These are phyloP conservation scores for Omphalotus guepiniiformis DNA, from an alignment of 768 basidiomycete genomes.

Conservation along the genomic window DNA sequence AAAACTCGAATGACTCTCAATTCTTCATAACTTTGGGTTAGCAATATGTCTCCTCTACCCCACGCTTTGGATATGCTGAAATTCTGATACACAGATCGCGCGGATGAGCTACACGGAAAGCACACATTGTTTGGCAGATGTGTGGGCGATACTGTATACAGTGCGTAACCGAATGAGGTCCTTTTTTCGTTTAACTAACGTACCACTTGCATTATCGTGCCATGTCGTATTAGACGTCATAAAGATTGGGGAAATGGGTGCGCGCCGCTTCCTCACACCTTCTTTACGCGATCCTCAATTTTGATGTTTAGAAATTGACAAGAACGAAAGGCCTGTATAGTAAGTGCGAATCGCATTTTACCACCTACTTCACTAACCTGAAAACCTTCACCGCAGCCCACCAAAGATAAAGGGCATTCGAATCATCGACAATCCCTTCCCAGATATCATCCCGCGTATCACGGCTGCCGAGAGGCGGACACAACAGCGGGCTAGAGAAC, in stretches of 20 bases:
- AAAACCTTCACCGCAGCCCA: slow-evolving; percentile 46
- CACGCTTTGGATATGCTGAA: not conserved
- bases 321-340: slow-evolving; percentile 78
- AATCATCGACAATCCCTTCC: slow-evolving; percentile 91
- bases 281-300: not conserved
- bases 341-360: slow-evolving; percentile 30
- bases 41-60: slow-evolving; percentile 6
- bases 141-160: slow-evolving; percentile 86
- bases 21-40: slow-evolving; percentile 92
- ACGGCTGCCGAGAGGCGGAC: slow-evolving; percentile 88
- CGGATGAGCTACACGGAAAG: slow-evolving; percentile 91
- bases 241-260: slow-evolving; percentile 89
- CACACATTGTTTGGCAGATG: slow-evolving; percentile 93
- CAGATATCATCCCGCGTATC: slow-evolving; percentile 93
- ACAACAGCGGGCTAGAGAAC: slow-evolving; percentile 78
- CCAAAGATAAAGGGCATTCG: slow-evolving; percentile 85
- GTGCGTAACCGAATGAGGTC: slow-evolving; percentile 38
- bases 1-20: slow-evolving; percentile 90
- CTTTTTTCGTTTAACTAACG: not conserved
- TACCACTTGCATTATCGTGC: no score
- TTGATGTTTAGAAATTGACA: slow-evolving; percentile 55
- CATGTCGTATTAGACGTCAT: slow-evolving; percentile 86
- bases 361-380: not conserved
- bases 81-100: slow-evolving; percentile 52
- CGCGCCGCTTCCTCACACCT: slow-evolving; percentile 16